Base-by-base conservation (phyloP, 129 eudicot genomes). In the Helichrysum umbraculigerum region DNA sequence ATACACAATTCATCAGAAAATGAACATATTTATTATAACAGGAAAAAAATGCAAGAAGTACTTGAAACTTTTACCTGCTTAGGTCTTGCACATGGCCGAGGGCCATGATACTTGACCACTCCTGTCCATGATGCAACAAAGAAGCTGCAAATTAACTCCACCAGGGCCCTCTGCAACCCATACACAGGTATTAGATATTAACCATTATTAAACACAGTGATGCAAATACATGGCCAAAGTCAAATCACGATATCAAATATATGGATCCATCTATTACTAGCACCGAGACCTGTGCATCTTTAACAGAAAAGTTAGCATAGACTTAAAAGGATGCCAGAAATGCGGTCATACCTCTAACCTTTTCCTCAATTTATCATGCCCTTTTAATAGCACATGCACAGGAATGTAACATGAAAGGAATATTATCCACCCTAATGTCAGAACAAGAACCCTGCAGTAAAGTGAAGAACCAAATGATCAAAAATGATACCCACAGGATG, bases 61-160 rank as follows among this genome's bases (percentile, higher is more conserved):
- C 72, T 11, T 8, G 12, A 21, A 61, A 17, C 0, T 17, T 62
- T 32, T 47, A 93, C 98, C 96, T 94, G 98, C 80, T 88, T 88
- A 12, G 98, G 96, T 75, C 98, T 84, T 81, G 86, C 93, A 82
- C 96, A 88, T 19, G 98, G 98, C 56, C 97, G 88, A 39, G 98
- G 97, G 21, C 98, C 98, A 84, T 94, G 98, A 78, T 94, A 94
- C 82, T 89, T 91, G 83, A 94, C 95, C 63, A 91, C 98, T 72
- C 97, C 98, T 59, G 98, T 94, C 98, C 98, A 94, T 64, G 98
- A 94, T 76, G 98, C 98, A 68, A 94, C 97, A 74, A 94, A 94
- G 84, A 94, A 88, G 80, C 97, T 85, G 93, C 98, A 94, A 68
- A 94, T 88, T 83, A 91, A 79, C 85, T 94, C 97, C 83, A 94